Conservation (phyloP, 495 filamentous ascomycete genomes). For the Penicillium arizonense region DNA sequence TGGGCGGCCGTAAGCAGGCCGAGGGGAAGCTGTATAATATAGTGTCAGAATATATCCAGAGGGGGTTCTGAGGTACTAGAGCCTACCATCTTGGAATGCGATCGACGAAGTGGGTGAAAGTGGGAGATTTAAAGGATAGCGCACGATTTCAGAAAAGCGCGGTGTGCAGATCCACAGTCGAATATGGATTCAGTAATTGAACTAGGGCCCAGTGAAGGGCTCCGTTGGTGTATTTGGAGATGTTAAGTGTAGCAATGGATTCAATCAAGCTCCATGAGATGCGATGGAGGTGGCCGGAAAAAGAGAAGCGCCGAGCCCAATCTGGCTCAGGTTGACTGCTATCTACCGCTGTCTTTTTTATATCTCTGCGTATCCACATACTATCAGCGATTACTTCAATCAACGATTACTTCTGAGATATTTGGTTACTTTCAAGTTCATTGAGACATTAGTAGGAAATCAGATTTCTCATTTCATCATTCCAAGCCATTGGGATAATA, state of each 20-base stretch:
- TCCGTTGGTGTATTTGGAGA: slow-evolving; percentile 11
- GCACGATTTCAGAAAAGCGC: slow-evolving; percentile 3
- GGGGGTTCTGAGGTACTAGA: background rate
- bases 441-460: too few species aligned
- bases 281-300: slow-evolving; percentile 33
- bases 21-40: slow-evolving; percentile 67
- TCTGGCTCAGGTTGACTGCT: background rate
- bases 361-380: too few species aligned
- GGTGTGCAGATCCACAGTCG: slow-evolving; percentile 1
- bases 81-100: slow-evolving; percentile 26
- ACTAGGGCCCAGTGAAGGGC: background rate
- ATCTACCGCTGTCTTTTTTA: background rate
- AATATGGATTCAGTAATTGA: background rate
- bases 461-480: background rate
- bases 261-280: slow-evolving; percentile 30
- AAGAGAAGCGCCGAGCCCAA: slow-evolving; percentile 29
- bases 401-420: too few species aligned
- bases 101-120: slow-evolving; percentile 18
- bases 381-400: too few species aligned
- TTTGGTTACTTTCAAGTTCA: too few species aligned
- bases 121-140: slow-evolving; percentile 10
- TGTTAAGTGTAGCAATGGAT: slow-evolving; percentile 17
- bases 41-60: slow-evolving; percentile 1
- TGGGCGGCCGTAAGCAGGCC: slow-evolving; percentile 92
- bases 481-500: slow-evolving; percentile 1